These are phyloP conservation scores for Brassica rapa DNA, from an alignment of 345 rosid genomes.

Conservation along the genomic window DNA sequence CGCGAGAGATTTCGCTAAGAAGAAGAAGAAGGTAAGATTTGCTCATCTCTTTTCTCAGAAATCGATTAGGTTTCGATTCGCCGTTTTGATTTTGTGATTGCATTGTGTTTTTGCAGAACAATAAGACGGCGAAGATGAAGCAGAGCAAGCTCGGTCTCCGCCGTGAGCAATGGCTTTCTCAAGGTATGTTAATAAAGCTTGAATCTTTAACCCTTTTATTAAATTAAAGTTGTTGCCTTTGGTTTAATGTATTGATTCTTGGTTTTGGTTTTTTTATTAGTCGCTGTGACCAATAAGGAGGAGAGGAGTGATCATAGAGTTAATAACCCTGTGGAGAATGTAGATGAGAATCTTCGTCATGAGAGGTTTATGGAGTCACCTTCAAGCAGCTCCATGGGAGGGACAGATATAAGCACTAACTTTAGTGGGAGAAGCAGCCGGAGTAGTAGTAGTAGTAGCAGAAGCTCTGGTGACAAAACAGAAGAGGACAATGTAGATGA, in stretches of 20 bases:
- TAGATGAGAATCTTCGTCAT: conserved; percentile 35
- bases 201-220: not conserved
- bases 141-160: conserved; percentile 95
- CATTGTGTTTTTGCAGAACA: conserved; percentile 47
- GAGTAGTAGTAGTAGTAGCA: conserved; percentile 56
- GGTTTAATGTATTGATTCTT: conserved; percentile 12
- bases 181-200: conserved; percentile 43
- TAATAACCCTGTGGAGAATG: conserved; percentile 25
- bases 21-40: conserved; percentile 65
- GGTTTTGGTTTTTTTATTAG: conserved; percentile 31
- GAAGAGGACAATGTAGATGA: conserved; percentile 69
- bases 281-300: conserved; percentile 65
- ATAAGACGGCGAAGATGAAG: conserved; percentile 83
- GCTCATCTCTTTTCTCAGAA: too few species aligned
- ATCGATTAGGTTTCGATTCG: too few species aligned
- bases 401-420: conserved; percentile 50
- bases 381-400: conserved; percentile 53
- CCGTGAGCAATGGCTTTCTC: conserved; percentile 98
- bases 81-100: not conserved
- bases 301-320: conserved; percentile 32
- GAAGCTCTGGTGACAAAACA: conserved; percentile 58
- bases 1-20: conserved; percentile 44
- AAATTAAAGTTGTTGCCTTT: not conserved
- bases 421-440: conserved; percentile 59
- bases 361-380: conserved; percentile 61